Percentiles rank a stretch among this genome's conserved stretches.
These are phyloP conservation scores for Gossypium lobatum DNA, from an alignment of 441 rosid species.

Conservation along the genomic window DNA sequence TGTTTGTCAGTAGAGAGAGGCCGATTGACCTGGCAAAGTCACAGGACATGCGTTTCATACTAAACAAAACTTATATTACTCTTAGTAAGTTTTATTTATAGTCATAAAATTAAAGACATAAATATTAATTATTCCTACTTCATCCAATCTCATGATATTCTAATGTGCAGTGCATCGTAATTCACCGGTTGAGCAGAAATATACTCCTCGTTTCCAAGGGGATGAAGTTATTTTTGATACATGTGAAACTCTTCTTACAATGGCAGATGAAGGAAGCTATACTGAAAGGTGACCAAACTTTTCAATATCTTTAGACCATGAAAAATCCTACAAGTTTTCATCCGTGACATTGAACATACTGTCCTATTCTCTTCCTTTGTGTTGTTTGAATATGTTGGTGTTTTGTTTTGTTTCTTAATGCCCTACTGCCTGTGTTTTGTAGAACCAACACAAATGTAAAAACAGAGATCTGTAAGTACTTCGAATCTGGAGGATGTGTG, in stretches of 20 bases:
- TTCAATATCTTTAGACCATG: conserved; percentile 3
- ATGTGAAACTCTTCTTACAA: conserved; percentile 23
- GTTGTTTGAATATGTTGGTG: not conserved
- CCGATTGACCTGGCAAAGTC: conserved; percentile 78
- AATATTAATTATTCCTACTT: not conserved
- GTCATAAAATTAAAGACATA: not conserved
- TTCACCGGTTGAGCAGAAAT: conserved; percentile 26
- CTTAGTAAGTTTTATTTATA: conserved; percentile 45
- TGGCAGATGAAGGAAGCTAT: conserved; percentile 30
- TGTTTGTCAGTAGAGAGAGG: conserved; percentile 55
- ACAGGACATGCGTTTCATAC: conserved; percentile 80
- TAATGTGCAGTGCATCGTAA: conserved; percentile 43
- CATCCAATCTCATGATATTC: conserved; percentile 22
- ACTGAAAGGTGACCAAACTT: conserved; percentile 33
- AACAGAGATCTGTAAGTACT: conserved; percentile 42
- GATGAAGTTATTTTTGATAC: conserved; percentile 34
- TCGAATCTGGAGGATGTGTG: conserved; percentile 39
- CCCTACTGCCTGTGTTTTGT: conserved; percentile 14
- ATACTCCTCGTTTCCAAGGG: conserved; percentile 24
- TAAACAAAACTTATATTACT: conserved; percentile 46
- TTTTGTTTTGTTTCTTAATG: conserved; percentile 5
- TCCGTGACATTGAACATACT: not conserved
- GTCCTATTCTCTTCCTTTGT: not conserved
- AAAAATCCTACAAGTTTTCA: conserved; percentile 3
- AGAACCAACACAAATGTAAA: conserved; percentile 27